Percentiles rank a stretch among this genome's conserved stretches.
Conservation (phyloP, 2,329 filamentous ascomycete genomes). For the Teratosphaeria zuluensis region DNA sequence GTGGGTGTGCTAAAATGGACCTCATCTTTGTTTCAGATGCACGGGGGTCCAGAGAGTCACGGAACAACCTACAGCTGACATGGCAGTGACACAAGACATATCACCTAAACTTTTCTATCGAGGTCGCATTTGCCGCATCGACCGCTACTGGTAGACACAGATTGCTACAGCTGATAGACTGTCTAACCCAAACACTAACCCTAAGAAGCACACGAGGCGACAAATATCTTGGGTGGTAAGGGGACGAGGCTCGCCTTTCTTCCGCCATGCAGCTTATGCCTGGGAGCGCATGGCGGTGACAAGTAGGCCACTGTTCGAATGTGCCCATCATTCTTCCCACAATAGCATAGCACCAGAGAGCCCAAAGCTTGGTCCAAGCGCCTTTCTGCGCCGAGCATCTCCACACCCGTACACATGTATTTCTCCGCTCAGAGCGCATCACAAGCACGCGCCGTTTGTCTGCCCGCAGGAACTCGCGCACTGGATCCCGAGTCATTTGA, state of each 20-base stretch:
- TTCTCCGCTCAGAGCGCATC: not conserved
- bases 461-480: not conserved
- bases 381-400: slow-evolving; percentile 4
- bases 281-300: too few relatives aligned
- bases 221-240: not conserved
- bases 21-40: too few relatives aligned
- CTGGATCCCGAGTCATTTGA: slow-evolving; percentile 2
- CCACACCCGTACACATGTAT: not conserved
- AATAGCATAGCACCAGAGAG: not conserved
- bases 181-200: not conserved
- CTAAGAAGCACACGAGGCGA: not conserved
- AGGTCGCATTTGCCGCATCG: too few relatives aligned
- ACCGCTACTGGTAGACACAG: too few relatives aligned
- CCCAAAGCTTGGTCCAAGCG: not conserved
- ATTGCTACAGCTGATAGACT: too few relatives aligned
- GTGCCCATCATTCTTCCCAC: not conserved
- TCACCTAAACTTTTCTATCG: not conserved
- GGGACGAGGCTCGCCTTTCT: not conserved
- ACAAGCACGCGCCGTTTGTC: slow-evolving; percentile 3
- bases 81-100: too few relatives aligned
- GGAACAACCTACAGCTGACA: too few relatives aligned
- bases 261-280: too few relatives aligned
- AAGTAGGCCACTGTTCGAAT: too few relatives aligned
- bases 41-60: too few relatives aligned
- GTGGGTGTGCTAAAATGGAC: too few relatives aligned